A percentile compares a stretch with the other conserved stretches of the same genome.
phyloP scores from a whole-genome alignment of 1,284 basidiomycete species.

The Megacollybia platyphylla region DNA sequence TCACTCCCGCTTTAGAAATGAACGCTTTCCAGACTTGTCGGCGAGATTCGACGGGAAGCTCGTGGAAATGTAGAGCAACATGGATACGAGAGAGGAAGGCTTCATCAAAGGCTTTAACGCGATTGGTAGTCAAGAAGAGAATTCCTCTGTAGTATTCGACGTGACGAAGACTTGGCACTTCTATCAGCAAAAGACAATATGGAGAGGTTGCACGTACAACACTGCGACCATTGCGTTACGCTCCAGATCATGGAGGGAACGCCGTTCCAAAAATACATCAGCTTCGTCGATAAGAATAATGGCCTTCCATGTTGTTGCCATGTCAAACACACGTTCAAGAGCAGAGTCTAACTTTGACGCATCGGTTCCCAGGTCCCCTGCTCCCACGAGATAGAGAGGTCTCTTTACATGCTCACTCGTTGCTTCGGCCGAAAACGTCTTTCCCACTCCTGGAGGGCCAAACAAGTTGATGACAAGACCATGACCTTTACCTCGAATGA shows the following conservation, averaged over 20 bases:
- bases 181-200: not conserved
- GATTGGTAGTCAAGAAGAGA: conserved; percentile 57
- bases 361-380: conserved; percentile 42
- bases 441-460: conserved; percentile 50
- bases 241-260: conserved; percentile 45
- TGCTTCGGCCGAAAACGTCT: conserved; percentile 45
- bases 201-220: conserved; percentile 21
- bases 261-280: conserved; percentile 50
- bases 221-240: conserved; percentile 57
- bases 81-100: conserved; percentile 61
- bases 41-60: conserved; percentile 34
- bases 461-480: conserved; percentile 49
- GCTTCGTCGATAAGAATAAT: conserved; percentile 55
- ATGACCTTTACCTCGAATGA: conserved; percentile 49
- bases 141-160: conserved; percentile 55
- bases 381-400: conserved; percentile 46
- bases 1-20: conserved; percentile 30
- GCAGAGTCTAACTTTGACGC: conserved; percentile 27
- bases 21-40: conserved; percentile 45
- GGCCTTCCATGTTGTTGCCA: conserved; percentile 50
- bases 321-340: conserved; percentile 32
- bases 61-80: conserved; percentile 45
- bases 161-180: conserved; percentile 30
- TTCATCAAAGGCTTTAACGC: conserved; percentile 50
- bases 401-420: conserved; percentile 45